Evolutionary conservation across 2,329 filamentous ascomycete species (phyloP).

Genomic region (Aspergillus neotritici): DNA sequence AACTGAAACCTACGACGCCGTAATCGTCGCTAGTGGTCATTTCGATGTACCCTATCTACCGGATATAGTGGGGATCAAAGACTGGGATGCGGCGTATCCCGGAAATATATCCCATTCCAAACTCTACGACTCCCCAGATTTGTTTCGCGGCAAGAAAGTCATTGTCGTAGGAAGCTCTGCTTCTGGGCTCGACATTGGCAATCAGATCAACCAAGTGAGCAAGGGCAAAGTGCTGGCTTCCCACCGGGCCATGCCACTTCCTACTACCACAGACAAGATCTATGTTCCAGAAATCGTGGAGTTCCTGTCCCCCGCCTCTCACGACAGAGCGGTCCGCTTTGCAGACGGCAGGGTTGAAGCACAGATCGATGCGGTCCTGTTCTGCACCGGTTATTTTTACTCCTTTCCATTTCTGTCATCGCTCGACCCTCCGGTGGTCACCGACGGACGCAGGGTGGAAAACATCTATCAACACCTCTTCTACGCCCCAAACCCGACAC

Average conservation of each 20-base stretch:
- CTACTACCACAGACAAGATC: conserved; percentile 48
- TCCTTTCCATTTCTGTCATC: conserved; percentile 65
- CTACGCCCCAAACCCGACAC: conserved; percentile 66
- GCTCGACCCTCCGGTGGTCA: conserved; percentile 54
- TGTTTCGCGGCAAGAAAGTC: conserved; percentile 65
- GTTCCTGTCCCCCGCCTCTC: conserved; percentile 48
- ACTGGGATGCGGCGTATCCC: conserved; percentile 57
- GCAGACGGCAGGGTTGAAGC: conserved; percentile 59
- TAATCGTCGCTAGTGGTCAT: conserved; percentile 71
- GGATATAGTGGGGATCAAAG: conserved; percentile 52
- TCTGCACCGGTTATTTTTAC: conserved; percentile 87
- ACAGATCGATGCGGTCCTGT: conserved; percentile 70
- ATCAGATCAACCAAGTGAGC: conserved; percentile 63
- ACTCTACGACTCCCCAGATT: conserved; percentile 62
- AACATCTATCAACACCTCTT: conserved; percentile 77
- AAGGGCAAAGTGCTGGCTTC: conserved; percentile 59
- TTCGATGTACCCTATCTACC: conserved; percentile 66
- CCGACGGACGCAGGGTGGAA: conserved; percentile 63
- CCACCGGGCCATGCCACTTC: conserved; percentile 44
- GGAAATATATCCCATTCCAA: conserved; percentile 68
- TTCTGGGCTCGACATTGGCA: conserved; percentile 75
- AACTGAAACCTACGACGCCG: conserved; percentile 61
- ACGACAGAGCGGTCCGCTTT: conserved; percentile 59
- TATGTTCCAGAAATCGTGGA: conserved; percentile 50
- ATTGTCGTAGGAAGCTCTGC: conserved; percentile 79